A percentile compares a stretch with the other conserved stretches of the same genome.
Evolutionary conservation across 257 asterid genomes (phyloP).

Genomic region (Nicotiana paniculata): DNA sequence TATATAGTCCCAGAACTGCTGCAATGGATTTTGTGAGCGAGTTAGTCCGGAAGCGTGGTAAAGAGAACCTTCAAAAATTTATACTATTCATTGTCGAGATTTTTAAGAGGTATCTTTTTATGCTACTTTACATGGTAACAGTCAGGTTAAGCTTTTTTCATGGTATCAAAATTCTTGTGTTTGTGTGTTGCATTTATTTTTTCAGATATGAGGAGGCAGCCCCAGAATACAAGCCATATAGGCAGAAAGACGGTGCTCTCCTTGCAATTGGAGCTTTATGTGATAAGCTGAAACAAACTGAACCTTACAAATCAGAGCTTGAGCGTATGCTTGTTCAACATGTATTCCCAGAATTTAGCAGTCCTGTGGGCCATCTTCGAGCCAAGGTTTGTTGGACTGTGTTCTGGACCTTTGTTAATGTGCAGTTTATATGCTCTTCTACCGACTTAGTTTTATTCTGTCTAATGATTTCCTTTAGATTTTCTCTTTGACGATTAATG

Average conservation of each 20-base stretch:
- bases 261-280: slow-evolving; percentile 97
- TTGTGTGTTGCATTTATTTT: neutral
- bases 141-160: neutral
- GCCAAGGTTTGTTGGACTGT: slow-evolving; percentile 54
- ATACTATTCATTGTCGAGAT: slow-evolving; percentile 73
- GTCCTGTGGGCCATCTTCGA: slow-evolving; percentile 94
- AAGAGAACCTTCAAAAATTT: slow-evolving; percentile 94
- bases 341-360: slow-evolving; percentile 87
- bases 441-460: neutral
- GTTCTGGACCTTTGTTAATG: slow-evolving; percentile 5
- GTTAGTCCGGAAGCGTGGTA: slow-evolving; percentile 92
- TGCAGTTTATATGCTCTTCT: neutral
- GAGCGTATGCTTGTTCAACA: slow-evolving; percentile 93
- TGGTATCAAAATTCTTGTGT: slow-evolving; percentile 5
- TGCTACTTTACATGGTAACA: neutral
- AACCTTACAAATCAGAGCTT: slow-evolving; percentile 89
- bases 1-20: slow-evolving; percentile 96
- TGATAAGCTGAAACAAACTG: slow-evolving; percentile 87
- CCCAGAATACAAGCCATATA: slow-evolving; percentile 60
- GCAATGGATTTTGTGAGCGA: slow-evolving; percentile 99
- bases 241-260: slow-evolving; percentile 98
- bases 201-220: slow-evolving; percentile 70
- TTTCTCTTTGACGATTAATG: neutral
- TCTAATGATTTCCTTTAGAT: neutral
- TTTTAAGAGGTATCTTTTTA: slow-evolving; percentile 59